Percentiles rank a stretch among this genome's conserved stretches.
These are phyloP conservation scores for Diaporthe capsici DNA, from an alignment of 2,329 filamentous ascomycete species.

Conservation along the genomic window DNA sequence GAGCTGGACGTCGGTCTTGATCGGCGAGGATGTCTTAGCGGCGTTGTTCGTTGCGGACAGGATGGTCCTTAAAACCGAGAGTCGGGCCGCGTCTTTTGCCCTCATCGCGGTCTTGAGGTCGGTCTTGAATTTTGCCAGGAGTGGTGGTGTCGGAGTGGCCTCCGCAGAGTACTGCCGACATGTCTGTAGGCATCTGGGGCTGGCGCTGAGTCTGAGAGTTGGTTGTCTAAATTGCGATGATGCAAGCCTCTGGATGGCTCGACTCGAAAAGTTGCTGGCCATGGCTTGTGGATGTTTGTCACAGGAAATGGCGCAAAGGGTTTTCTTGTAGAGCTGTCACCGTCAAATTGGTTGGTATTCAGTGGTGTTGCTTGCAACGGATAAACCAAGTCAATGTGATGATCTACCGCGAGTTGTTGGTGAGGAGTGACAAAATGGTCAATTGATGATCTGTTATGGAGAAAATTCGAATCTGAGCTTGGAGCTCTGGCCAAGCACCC, in stretches of 20 bases:
- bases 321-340: not conserved
- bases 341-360: not conserved
- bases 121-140: conserved; percentile 67
- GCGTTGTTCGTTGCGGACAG: conserved; percentile 81
- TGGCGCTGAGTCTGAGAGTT: conserved; percentile 29
- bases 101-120: conserved; percentile 78
- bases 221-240: conserved; percentile 30
- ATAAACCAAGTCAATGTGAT: not conserved
- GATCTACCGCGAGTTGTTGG: not conserved
- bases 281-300: not conserved
- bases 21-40: conserved; percentile 75
- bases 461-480: conserved; percentile 21
- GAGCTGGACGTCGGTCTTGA: conserved; percentile 78
- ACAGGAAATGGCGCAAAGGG: not conserved
- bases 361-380: not conserved
- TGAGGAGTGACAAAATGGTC: not conserved
- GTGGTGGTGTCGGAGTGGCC: conserved; percentile 53
- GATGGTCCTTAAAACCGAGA: conserved; percentile 77
- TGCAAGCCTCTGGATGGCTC: conserved; percentile 35
- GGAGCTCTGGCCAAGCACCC: conserved; percentile 16
- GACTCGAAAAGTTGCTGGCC: conserved; percentile 34
- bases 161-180: conserved; percentile 52
- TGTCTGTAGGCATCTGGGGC: conserved; percentile 43
- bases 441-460: not conserved
- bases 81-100: conserved; percentile 73